phyloP scores from a whole-genome alignment of 192 early-diverging fungal genomes.

The Dissophora ornata region DNA sequence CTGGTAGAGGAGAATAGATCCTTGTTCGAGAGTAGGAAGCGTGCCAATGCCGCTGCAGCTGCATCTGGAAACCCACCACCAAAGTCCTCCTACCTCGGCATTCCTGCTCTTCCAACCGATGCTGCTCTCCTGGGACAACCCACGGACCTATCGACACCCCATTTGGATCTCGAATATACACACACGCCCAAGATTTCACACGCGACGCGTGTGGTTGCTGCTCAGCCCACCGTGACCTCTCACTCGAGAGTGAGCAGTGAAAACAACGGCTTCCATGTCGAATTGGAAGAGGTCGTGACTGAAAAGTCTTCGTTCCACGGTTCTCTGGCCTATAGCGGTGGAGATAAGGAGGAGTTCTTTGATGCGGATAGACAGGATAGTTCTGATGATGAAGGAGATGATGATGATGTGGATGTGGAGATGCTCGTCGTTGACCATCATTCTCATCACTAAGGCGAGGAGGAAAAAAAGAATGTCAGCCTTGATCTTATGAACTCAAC shows the following conservation, averaged over 20 bases:
- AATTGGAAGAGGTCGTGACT: slow-evolving; percentile 35
- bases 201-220: slow-evolving; percentile 33
- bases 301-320: slow-evolving; percentile 24
- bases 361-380: slow-evolving; percentile 35
- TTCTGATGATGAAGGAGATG: slow-evolving; percentile 48
- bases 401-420: slow-evolving; percentile 37
- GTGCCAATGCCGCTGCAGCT: slow-evolving; percentile 26
- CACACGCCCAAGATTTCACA: slow-evolving; percentile 31
- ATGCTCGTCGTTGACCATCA: slow-evolving; percentile 39
- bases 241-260: slow-evolving; percentile 8
- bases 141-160: slow-evolving; percentile 9
- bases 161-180: slow-evolving; percentile 14
- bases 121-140: not conserved
- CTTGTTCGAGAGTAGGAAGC: slow-evolving; percentile 41
- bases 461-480: too few species aligned
- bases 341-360: slow-evolving; percentile 50
- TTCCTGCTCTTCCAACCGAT: not conserved
- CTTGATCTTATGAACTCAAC: too few species aligned
- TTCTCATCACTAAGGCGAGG: too few species aligned
- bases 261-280: not conserved
- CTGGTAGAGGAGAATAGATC: slow-evolving; percentile 51
- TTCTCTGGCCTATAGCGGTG: slow-evolving; percentile 6
- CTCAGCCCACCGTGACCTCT: slow-evolving; percentile 17
- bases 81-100: not conserved
- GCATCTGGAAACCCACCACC: not conserved